Conservation (phyloP, 495 filamentous ascomycete species). For the Acidomyces sp. region DNA sequence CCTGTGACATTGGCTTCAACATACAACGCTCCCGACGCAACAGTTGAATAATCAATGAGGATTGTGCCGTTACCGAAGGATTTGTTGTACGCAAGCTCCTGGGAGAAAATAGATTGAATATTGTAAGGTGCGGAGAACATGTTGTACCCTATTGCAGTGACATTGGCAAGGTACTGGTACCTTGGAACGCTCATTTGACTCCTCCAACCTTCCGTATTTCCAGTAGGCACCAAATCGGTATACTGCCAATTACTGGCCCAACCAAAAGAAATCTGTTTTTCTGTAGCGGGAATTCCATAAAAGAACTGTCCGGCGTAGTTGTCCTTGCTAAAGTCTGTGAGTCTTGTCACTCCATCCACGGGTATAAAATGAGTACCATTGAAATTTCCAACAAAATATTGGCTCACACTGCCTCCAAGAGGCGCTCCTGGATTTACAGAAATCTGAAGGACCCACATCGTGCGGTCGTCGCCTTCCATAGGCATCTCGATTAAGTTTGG, state of each 20-base stretch:
- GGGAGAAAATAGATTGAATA: conserved; percentile 26
- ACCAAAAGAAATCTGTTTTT: conserved; percentile 34
- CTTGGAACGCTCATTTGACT: conserved; percentile 40
- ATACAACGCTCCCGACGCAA: conserved; percentile 34
- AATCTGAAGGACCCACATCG: conserved; percentile 37
- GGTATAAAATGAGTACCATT: conserved; percentile 38
- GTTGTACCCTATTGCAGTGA: conserved; percentile 33
- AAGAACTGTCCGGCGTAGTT: conserved; percentile 46
- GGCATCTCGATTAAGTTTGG: conserved; percentile 39
- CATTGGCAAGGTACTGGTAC: conserved; percentile 32
- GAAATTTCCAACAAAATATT: conserved; percentile 40
- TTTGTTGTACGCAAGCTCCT: conserved; percentile 21
- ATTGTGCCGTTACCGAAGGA: conserved; percentile 29
- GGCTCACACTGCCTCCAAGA: conserved; percentile 37
- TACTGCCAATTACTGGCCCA: conserved; percentile 56
- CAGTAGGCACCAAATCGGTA: conserved; percentile 37
- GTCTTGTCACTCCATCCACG: conserved; percentile 29
- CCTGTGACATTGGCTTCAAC: conserved; percentile 34
- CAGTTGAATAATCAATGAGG: conserved; percentile 30
- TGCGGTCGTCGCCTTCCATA: conserved; percentile 26
- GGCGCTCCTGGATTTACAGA: conserved; percentile 47
- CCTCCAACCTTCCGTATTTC: conserved; percentile 36
- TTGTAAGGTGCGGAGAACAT: conserved; percentile 32
- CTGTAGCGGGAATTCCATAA: conserved; percentile 32
- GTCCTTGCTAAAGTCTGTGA: conserved; percentile 45